phyloP scores from a whole-genome alignment of 2,329 filamentous ascomycete species.

The Huntiella decipiens region DNA sequence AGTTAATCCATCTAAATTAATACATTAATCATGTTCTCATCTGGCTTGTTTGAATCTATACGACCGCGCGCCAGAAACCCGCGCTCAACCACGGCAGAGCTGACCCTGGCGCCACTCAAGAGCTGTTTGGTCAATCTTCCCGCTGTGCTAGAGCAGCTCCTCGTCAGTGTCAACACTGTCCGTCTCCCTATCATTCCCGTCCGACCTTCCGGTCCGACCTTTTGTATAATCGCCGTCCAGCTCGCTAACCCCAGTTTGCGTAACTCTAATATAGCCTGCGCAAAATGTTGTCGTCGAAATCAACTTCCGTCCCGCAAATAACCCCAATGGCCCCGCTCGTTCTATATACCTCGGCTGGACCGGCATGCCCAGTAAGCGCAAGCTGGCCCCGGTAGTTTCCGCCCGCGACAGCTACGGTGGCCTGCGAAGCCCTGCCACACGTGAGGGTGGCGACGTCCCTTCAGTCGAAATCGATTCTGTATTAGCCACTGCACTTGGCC shows the following conservation, averaged over 20 bases:
- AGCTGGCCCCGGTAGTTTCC: conserved; percentile 50
- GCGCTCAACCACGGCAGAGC: conserved; percentile 55
- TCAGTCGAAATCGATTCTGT: conserved; percentile 76
- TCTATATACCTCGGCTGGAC: conserved; percentile 91
- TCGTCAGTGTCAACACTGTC: conserved; percentile 82
- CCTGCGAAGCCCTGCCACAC: conserved; percentile 26
- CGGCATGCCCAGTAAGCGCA: conserved; percentile 87
- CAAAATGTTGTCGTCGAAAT: conserved; percentile 96
- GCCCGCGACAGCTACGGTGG: conserved; percentile 52
- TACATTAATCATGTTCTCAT: conserved; percentile 6
- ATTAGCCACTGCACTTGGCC: conserved; percentile 56
- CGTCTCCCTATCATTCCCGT: conserved; percentile 17
- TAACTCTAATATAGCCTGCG: conserved; percentile 38
- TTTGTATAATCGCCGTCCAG: too few relatives aligned
- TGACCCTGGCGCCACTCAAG: conserved; percentile 73
- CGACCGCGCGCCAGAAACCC: conserved; percentile 24
- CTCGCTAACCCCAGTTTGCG: conserved; percentile 7
- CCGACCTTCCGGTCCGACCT: background rate
- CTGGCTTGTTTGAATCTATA: conserved; percentile 10
- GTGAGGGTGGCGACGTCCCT: conserved; percentile 55
- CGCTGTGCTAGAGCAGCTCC: conserved; percentile 58
- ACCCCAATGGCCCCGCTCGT: conserved; percentile 29
- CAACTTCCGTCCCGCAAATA: conserved; percentile 37
- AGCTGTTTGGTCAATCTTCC: conserved; percentile 92
- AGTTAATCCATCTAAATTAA: too few relatives aligned